A percentile compares a stretch with the other conserved stretches of the same genome.
Conservation (phyloP, 495 filamentous ascomycete genomes). For the Evansstolkia leycettana region DNA sequence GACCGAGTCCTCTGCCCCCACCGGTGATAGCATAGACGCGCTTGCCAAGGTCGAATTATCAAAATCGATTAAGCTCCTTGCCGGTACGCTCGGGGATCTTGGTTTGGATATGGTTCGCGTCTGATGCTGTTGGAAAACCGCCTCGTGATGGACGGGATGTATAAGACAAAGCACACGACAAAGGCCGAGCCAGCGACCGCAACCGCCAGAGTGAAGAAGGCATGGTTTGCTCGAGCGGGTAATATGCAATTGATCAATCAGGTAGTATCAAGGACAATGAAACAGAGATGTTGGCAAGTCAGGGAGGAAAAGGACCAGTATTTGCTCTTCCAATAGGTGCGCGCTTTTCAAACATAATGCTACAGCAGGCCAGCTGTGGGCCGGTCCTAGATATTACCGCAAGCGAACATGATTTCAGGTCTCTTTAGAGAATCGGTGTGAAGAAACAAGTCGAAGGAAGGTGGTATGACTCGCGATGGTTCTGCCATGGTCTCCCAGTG, state of each 20-base stretch:
- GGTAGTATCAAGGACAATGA: too few relatives aligned
- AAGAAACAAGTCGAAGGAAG: too few relatives aligned
- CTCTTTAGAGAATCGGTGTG: too few relatives aligned
- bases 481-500: slow-evolving; percentile 7
- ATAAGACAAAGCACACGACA: slow-evolving; percentile 1
- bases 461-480: slow-evolving; percentile 19
- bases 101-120: slow-evolving; percentile 22
- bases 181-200: slow-evolving; percentile 2
- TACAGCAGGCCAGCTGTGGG: too few relatives aligned
- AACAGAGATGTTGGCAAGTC: too few relatives aligned
- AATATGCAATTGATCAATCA: too few relatives aligned
- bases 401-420: too few relatives aligned
- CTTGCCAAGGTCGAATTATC: slow-evolving; percentile 43
- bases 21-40: slow-evolving; percentile 52
- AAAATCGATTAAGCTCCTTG: slow-evolving; percentile 15
- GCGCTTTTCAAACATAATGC: too few relatives aligned
- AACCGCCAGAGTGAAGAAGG: not conserved
- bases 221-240: not conserved
- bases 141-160: slow-evolving; percentile 1
- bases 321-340: too few relatives aligned
- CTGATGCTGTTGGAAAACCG: slow-evolving; percentile 6
- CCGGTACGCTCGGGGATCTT: slow-evolving; percentile 16
- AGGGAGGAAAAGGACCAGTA: too few relatives aligned
- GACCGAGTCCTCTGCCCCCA: slow-evolving; percentile 48
- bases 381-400: too few relatives aligned